Evolutionary conservation across 352 stramenopile genomes (phyloP).

Genomic region (Thalassiosira livingstoniorum): DNA sequence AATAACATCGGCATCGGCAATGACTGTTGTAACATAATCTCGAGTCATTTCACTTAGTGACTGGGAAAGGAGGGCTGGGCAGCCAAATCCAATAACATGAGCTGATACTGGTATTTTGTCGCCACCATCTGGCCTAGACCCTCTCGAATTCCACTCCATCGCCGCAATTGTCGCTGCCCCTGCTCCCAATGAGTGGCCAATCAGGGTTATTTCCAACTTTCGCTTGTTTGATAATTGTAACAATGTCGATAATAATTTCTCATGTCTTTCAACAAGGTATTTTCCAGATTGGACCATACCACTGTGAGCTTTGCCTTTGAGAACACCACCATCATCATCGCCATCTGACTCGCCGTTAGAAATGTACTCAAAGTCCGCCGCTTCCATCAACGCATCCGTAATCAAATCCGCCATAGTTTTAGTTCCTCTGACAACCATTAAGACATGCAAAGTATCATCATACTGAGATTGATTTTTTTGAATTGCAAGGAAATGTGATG

Average conservation of each 20-base stretch:
- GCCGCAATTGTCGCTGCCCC: conserved; percentile 80
- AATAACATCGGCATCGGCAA: conserved; percentile 81
- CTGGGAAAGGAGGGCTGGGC: conserved; percentile 73
- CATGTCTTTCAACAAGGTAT: conserved; percentile 72
- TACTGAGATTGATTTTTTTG: conserved; percentile 67
- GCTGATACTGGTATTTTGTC: conserved; percentile 63
- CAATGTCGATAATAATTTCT: conserved; percentile 65
- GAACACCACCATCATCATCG: conserved; percentile 4
- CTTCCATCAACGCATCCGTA: conserved; percentile 77
- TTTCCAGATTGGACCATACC: conserved; percentile 73
- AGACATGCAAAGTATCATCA: conserved; percentile 65
- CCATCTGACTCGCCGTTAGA: conserved; percentile 1
- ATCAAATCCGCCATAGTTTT: conserved; percentile 80
- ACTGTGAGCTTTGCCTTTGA: conserved; percentile 72
- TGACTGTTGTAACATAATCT: conserved; percentile 81
- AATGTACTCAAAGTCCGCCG: conserved; percentile 65
- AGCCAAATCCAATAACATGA: conserved; percentile 82
- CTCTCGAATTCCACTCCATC: conserved; percentile 71
- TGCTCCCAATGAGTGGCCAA: conserved; percentile 81
- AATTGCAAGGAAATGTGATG: conserved; percentile 77
- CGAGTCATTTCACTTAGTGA: conserved; percentile 69
- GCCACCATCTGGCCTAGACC: conserved; percentile 3
- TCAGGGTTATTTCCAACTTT: conserved; percentile 76
- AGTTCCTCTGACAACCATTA: conserved; percentile 79
- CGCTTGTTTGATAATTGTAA: conserved; percentile 68